Conservation (phyloP, 1,139 yeast genomes). For the Sugiyamaella neomexicana region DNA sequence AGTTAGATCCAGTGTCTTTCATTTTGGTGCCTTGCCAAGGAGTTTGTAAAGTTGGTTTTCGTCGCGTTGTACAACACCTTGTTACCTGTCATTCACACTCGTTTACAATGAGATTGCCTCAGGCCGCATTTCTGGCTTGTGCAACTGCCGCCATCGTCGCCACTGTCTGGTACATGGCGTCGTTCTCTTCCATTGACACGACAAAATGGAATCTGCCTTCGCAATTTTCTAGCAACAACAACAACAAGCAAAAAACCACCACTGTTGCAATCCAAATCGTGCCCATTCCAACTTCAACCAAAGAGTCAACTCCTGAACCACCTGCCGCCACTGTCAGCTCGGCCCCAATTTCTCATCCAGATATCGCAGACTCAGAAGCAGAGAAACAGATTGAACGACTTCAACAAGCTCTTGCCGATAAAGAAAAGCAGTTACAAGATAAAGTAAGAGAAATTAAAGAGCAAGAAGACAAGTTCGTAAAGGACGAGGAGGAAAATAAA, state of each 20-base stretch:
- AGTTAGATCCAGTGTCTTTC: too few relatives aligned
- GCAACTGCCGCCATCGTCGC: constrained; percentile 11
- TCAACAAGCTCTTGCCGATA: constrained; percentile 1
- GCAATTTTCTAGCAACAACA: not conserved
- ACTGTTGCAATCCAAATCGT: not conserved
- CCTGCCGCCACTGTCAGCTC: not conserved
- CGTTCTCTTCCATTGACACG: constrained; percentile 6
- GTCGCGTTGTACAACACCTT: too few relatives aligned
- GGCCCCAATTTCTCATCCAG: too few relatives aligned
- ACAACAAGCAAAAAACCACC: not conserved
- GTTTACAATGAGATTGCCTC: constrained; percentile 13
- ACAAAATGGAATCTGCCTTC: constrained; percentile 3
- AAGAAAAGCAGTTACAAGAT: constrained; percentile 1
- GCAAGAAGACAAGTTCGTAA: constrained; percentile 8
- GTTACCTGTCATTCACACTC: not conserved
- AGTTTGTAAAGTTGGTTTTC: too few relatives aligned
- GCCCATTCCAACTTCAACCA: constrained; percentile 1
- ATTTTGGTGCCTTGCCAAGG: too few relatives aligned
- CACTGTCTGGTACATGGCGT: constrained; percentile 15
- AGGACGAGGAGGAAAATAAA: constrained; percentile 10
- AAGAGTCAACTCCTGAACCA: too few relatives aligned
- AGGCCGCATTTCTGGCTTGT: constrained; percentile 11
- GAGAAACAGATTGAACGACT: constrained; percentile 8
- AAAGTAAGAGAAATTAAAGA: constrained; percentile 4
- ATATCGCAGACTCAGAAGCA: not conserved